Evolutionary conservation across 2,329 filamentous ascomycete genomes (phyloP).

Genomic region (Neurospora crassa): DNA sequence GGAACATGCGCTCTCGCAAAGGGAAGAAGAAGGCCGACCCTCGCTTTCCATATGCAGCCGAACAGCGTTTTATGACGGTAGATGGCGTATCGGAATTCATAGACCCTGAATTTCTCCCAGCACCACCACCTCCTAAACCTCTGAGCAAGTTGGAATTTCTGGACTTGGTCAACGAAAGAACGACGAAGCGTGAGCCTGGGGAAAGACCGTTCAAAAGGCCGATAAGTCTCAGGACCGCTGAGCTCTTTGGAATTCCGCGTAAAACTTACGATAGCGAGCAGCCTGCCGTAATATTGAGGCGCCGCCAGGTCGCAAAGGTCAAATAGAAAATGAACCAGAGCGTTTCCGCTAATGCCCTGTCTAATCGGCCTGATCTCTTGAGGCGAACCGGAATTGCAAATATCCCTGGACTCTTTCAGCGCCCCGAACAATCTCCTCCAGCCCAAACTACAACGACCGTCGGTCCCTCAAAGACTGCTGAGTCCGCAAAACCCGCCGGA

Average conservation of each 20-base stretch:
- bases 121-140: neutral
- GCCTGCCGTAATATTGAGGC: neutral
- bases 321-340: neutral
- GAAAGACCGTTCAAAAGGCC: neutral
- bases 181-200: neutral
- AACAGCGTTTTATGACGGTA: neutral
- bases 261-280: neutral
- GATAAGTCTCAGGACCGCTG: neutral
- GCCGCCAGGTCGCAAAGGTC: neutral
- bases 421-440: neutral
- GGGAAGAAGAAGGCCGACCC: neutral
- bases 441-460: neutral
- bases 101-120: neutral
- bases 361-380: neutral
- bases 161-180: neutral
- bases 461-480: neutral
- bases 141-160: neutral
- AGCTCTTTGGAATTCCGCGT: neutral
- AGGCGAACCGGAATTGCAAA: neutral
- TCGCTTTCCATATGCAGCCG: neutral
- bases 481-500: neutral
- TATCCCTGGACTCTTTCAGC: neutral
- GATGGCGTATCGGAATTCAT: neutral
- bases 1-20: neutral
- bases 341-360: neutral